These are phyloP conservation scores for Heterobasidion irregulare DNA, from an alignment of 1,284 basidiomycete genomes.

Conservation along the genomic window DNA sequence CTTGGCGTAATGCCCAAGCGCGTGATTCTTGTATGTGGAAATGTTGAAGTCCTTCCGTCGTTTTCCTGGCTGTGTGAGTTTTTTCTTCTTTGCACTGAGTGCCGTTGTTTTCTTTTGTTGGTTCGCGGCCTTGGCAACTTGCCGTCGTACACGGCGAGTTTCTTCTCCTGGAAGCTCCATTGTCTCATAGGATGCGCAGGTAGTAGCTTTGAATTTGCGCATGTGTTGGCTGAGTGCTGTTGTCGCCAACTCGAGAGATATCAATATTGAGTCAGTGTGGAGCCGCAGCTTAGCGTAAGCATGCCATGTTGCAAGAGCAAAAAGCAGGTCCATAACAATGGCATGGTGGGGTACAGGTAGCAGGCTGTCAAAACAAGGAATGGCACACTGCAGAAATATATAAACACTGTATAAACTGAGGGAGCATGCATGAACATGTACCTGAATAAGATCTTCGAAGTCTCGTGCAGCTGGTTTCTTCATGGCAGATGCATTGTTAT, in stretches of 20 bases:
- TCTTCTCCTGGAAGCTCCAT: slow-evolving; percentile 19
- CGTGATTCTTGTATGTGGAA: slow-evolving; percentile 15
- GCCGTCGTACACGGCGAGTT: slow-evolving; percentile 12
- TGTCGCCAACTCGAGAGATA: slow-evolving; percentile 11
- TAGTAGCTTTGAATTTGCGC: slow-evolving; percentile 13
- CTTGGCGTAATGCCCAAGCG: slow-evolving; percentile 12
- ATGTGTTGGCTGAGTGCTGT: slow-evolving; percentile 11
- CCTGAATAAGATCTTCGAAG: slow-evolving; percentile 22
- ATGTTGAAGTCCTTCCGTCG: slow-evolving; percentile 9
- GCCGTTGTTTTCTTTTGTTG: background rate
- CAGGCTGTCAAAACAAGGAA: slow-evolving; percentile 22
- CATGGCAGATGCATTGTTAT: slow-evolving; percentile 16
- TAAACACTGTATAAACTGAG: background rate
- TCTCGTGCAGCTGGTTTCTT: slow-evolving; percentile 21
- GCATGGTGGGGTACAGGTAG: slow-evolving; percentile 14
- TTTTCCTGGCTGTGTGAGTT: background rate
- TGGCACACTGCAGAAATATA: slow-evolving; percentile 15
- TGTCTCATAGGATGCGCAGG: slow-evolving; percentile 12
- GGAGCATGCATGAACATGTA: background rate
- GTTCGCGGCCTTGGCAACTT: background rate
- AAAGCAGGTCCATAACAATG: slow-evolving; percentile 18
- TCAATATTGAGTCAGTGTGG: slow-evolving; percentile 19
- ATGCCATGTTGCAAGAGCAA: slow-evolving; percentile 20
- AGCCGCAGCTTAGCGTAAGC: slow-evolving; percentile 21
- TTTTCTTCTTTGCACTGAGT: background rate